phyloP scores from a whole-genome alignment of 805 yeast genomes.

The Teunomyces cretensis region DNA sequence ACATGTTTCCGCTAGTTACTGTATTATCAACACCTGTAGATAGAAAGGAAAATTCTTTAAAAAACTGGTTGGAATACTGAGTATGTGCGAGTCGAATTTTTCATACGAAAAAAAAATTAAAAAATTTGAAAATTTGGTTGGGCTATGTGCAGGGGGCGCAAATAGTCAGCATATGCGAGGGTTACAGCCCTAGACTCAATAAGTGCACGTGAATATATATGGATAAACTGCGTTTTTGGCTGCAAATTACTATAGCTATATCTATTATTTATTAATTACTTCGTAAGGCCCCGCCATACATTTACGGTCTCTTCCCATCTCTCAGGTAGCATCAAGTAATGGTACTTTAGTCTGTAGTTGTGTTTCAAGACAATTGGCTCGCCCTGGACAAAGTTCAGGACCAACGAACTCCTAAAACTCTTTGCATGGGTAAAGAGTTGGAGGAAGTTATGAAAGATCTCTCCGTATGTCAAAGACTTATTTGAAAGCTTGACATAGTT shows the following conservation, averaged over 20 bases:
- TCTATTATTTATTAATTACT: background rate
- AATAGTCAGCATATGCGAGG: background rate
- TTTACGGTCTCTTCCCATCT: slow-evolving; percentile 20
- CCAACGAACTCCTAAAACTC: slow-evolving; percentile 22
- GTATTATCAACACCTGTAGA: slow-evolving; percentile 3
- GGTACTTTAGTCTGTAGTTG: slow-evolving; percentile 25
- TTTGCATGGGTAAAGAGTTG: slow-evolving; percentile 29
- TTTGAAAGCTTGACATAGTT: slow-evolving; percentile 33
- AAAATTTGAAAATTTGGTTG: background rate
- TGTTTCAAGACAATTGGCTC: slow-evolving; percentile 23
- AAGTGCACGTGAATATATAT: slow-evolving; percentile 5
- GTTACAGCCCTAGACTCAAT: slow-evolving; percentile 3
- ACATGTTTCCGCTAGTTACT: slow-evolving; percentile 43
- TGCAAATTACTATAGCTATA: background rate
- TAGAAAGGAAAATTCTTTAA: slow-evolving; percentile 5
- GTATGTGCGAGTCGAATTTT: slow-evolving; percentile 5
- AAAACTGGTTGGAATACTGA: slow-evolving; percentile 4
- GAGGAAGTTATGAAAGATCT: slow-evolving; percentile 33
- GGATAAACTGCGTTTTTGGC: too few species aligned
- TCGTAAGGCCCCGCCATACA: background rate
- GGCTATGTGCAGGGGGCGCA: background rate
- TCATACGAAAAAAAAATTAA: slow-evolving; percentile 1
- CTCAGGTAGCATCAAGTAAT: slow-evolving; percentile 37
- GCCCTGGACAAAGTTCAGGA: slow-evolving; percentile 27
- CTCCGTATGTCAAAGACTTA: slow-evolving; percentile 36